Base-by-base conservation (phyloP, 495 filamentous ascomycete genomes). In the Aeminium ludgeri region DNA sequence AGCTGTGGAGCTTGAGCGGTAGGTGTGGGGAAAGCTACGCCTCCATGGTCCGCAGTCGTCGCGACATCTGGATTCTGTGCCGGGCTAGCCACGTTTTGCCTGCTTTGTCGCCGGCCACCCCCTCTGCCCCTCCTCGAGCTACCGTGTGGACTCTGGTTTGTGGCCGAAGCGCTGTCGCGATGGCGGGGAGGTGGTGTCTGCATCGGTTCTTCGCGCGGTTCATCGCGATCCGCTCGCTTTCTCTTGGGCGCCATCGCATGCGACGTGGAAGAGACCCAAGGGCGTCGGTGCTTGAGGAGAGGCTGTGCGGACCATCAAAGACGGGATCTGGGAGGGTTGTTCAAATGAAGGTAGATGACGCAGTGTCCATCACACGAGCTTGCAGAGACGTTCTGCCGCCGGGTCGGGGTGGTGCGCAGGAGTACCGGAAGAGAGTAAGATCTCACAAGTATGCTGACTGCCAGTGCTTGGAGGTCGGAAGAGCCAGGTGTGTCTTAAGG, bases 241-340 rank as follows among this genome's bases (percentile, higher is more conserved):
- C 23, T 3, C 23, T 25, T 25, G 23, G 23, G 23, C 23, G 23
- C 23, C 61, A 61, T 63, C 20, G 63, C 57, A n/a, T 38, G 44
- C 8, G 42, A 36, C n/a, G 48, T 39, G 38, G 32, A 25, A 25
- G 40, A 39, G 10, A 40, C 6, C 16, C 5, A 27, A 17, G 35
- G 38, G 20, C 20, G 33, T 37, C 10, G 37, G 36, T 12, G 23
- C 23, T 25, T 3, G 23, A 25, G 8, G 8, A 25, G 23, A 8
- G 4, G 23, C 23, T 8, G 23, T n/a, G n/a, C n/a, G 23, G 8
- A 25, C 8, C 23, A 25, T 25, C 23, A 25, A 25, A 25, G 23
- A 4, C 23, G 8, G 23, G 23, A 4, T 25, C 3, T 25, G 4
- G 3, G 23, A 25, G 23, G n/a, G 23, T 8, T 8, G 23, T 25